Conservation (phyloP, 2,329 filamentous ascomycete genomes). For the Beauveria scarabaeidicola region DNA sequence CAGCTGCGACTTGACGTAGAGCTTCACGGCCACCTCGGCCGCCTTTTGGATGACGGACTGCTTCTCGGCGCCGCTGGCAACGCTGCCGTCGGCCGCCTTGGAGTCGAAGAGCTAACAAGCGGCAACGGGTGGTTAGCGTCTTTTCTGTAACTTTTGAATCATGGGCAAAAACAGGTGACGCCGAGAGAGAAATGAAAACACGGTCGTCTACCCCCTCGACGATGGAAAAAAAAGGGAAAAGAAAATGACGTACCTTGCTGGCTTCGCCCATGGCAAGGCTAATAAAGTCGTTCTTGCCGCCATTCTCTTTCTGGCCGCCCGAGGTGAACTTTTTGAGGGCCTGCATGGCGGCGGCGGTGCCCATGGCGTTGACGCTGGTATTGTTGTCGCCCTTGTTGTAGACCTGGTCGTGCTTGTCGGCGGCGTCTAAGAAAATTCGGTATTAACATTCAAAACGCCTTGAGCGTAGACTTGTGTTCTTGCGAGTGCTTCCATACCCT, state of each 20-base stretch:
- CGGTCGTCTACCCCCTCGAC: too few species aligned
- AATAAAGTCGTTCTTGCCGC: constrained; percentile 70
- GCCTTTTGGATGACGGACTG: constrained; percentile 71
- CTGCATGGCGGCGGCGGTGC: constrained; percentile 71
- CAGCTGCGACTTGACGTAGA: constrained; percentile 76
- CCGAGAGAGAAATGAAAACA: neutral
- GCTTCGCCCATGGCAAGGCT: constrained; percentile 84
- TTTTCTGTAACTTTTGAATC: neutral
- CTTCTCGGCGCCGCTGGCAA: constrained; percentile 58
- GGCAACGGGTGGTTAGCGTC: neutral
- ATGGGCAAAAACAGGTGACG: neutral
- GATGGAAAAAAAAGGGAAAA: too few species aligned
- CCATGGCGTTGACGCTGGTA: constrained; percentile 46
- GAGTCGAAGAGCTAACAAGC: constrained; percentile 47
- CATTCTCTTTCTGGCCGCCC: constrained; percentile 40
- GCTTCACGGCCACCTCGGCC: constrained; percentile 79
- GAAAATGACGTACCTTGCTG: constrained; percentile 48
- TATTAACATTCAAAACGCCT: neutral
- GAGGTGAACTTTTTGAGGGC: constrained; percentile 71
- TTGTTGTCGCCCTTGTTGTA: constrained; percentile 46
- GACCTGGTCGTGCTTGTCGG: constrained; percentile 66
- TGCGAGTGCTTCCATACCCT: constrained; percentile 26
- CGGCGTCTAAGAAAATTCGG: constrained; percentile 42
- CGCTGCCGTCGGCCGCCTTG: constrained; percentile 45
- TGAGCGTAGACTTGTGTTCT: neutral